Conservation (phyloP, 179 eudicot genomes). For the Sideroxylon spinosum region DNA sequence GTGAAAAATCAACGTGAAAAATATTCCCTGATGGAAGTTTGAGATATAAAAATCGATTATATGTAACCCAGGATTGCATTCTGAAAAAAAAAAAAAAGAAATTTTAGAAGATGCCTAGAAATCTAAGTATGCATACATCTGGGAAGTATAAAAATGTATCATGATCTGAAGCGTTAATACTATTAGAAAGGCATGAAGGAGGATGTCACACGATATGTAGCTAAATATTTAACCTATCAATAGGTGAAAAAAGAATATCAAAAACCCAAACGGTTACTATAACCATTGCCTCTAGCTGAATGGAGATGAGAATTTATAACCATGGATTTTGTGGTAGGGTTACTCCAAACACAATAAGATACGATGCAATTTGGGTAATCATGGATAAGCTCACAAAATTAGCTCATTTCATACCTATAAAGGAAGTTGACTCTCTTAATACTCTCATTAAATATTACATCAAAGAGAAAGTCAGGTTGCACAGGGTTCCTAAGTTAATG, state of each 20-base stretch:
- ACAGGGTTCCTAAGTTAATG: too few relatives aligned
- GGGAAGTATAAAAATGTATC: background rate
- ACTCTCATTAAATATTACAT: too few relatives aligned
- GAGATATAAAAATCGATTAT: background rate
- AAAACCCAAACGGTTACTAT: background rate
- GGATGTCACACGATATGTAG: background rate
- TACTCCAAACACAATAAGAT: background rate
- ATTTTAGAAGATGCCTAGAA: background rate
- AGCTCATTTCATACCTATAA: background rate
- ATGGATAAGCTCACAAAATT: background rate
- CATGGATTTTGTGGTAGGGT: background rate
- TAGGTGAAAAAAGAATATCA: background rate
- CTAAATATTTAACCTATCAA: conserved; percentile 1
- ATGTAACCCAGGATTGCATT: background rate
- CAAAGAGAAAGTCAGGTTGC: too few relatives aligned
- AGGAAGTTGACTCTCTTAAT: too few relatives aligned
- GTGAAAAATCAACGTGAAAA: too few relatives aligned
- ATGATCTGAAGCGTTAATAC: background rate
- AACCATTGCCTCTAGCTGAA: background rate
- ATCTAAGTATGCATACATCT: too few relatives aligned
- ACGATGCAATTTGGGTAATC: background rate
- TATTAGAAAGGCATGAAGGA: conserved; percentile 10
- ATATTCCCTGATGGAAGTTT: background rate
- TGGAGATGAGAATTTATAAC: conserved; percentile 13
- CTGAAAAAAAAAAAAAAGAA: background rate